phyloP scores from a whole-genome alignment of 2,329 filamentous ascomycete genomes.

The Hypoxylon sp. region DNA sequence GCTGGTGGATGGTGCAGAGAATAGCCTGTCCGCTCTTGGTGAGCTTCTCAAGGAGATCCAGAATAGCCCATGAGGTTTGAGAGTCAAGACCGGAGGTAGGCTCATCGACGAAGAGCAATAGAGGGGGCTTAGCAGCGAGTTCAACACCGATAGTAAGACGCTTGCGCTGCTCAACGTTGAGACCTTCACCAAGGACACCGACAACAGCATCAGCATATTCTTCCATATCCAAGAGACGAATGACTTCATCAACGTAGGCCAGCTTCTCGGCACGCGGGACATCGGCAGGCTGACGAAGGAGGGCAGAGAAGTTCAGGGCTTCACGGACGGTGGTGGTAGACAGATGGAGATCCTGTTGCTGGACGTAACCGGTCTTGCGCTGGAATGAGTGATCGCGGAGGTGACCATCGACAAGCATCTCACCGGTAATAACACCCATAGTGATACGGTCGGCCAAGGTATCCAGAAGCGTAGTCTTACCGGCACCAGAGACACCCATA shows the following conservation, averaged over 20 bases:
- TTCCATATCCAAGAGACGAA: slow-evolving; percentile 89
- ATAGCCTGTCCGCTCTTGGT: slow-evolving; percentile 90
- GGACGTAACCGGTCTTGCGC: slow-evolving; percentile 89
- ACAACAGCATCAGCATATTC: slow-evolving; percentile 90
- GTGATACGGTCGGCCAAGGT: slow-evolving; percentile 85
- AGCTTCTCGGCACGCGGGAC: slow-evolving; percentile 80
- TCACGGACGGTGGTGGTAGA: slow-evolving; percentile 87
- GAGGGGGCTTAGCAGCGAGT: slow-evolving; percentile 86
- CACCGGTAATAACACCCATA: slow-evolving; percentile 87
- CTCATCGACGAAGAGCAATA: slow-evolving; percentile 93
- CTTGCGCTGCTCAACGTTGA: slow-evolving; percentile 75
- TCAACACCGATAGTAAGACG: slow-evolving; percentile 96
- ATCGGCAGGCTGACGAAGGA: slow-evolving; percentile 82
- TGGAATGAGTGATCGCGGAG: slow-evolving; percentile 85
- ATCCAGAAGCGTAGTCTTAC: slow-evolving; percentile 90
- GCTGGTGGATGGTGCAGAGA: slow-evolving; percentile 97
- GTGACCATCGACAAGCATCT: slow-evolving; percentile 74
- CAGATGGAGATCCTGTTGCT: slow-evolving; percentile 91
- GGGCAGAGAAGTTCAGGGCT: slow-evolving; percentile 83
- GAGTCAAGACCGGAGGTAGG: slow-evolving; percentile 93
- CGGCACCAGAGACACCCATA: slow-evolving; percentile 93
- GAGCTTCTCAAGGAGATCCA: slow-evolving; percentile 86
- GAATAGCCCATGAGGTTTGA: slow-evolving; percentile 92
- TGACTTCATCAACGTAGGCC: slow-evolving; percentile 88
- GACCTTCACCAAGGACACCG: slow-evolving; percentile 87